Percentiles rank a stretch among this genome's conserved stretches.
These are phyloP conservation scores for Fusarium sp. DNA, from an alignment of 2,329 filamentous ascomycete genomes.

Conservation along the genomic window DNA sequence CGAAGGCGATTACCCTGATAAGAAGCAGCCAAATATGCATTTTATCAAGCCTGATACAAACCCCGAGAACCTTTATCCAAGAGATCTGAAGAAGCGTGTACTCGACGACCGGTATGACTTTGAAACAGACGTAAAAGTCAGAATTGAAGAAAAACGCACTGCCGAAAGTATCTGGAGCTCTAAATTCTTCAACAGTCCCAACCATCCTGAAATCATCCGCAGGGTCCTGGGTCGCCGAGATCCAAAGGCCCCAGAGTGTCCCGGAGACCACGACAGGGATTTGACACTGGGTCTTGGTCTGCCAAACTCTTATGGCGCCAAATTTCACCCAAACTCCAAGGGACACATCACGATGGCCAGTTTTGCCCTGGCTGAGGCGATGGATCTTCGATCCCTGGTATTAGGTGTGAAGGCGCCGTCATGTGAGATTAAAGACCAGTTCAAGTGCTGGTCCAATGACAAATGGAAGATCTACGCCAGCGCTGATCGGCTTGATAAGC, in stretches of 20 bases:
- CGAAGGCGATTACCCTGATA: background rate
- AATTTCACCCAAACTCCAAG: background rate
- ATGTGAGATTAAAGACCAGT: constrained; percentile 3
- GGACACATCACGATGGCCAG: background rate
- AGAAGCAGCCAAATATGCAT: constrained; percentile 1
- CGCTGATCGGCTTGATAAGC: background rate
- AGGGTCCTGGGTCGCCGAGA: fast-evolving
- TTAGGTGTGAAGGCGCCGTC: background rate
- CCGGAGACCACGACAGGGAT: background rate
- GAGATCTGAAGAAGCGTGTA: background rate
- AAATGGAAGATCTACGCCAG: constrained; percentile 1
- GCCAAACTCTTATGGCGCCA: fast-evolving
- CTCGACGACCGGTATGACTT: fast-evolving
- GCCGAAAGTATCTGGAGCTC: background rate
- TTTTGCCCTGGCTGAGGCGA: background rate
- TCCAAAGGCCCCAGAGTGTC: background rate
- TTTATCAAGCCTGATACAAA: background rate
- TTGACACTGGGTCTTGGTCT: background rate
- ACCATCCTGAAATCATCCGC: background rate
- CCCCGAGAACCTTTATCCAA: background rate
- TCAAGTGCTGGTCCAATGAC: background rate
- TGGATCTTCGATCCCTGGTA: background rate
- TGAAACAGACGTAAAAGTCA: fast-evolving
- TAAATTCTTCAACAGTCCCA: constrained; percentile 9
- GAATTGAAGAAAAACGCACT: background rate